phyloP scores from a whole-genome alignment of 106 monocot genomes.

The Ottelia alismoides region DNA sequence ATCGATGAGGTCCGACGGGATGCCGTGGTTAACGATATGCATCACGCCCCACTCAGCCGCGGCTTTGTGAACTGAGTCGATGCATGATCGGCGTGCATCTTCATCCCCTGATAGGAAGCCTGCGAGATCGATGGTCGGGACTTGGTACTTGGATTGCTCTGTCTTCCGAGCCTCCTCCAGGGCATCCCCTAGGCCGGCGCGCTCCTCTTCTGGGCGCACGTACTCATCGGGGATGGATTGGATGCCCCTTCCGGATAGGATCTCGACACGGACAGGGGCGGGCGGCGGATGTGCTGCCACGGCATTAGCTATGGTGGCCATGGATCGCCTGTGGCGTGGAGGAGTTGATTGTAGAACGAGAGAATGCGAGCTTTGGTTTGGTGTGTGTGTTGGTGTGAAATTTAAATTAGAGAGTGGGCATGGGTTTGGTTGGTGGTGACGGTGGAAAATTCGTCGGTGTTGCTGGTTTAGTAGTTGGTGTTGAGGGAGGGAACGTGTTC shows the following conservation, averaged over 20 bases:
- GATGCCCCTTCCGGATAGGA: slow-evolving; percentile 30
- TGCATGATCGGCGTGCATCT: slow-evolving; percentile 11
- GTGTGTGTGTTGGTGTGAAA: too few relatives aligned
- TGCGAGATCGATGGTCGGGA: slow-evolving; percentile 50
- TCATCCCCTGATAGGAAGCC: slow-evolving; percentile 23
- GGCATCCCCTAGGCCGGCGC: slow-evolving; percentile 42
- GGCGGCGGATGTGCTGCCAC: too few relatives aligned
- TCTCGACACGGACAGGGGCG: slow-evolving; percentile 35
- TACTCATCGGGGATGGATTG: slow-evolving; percentile 50
- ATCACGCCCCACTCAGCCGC: slow-evolving; percentile 83
- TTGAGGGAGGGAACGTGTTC: too few relatives aligned
- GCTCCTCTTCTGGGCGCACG: slow-evolving; percentile 51
- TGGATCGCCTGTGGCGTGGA: too few relatives aligned
- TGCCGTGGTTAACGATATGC: slow-evolving; percentile 66
- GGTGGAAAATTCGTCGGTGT: too few relatives aligned
- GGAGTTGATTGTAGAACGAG: too few relatives aligned
- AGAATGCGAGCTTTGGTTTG: too few relatives aligned
- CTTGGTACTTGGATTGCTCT: slow-evolving; percentile 8
- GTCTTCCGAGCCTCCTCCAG: slow-evolving; percentile 26
- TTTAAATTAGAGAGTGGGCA: too few relatives aligned
- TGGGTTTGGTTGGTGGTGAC: too few relatives aligned
- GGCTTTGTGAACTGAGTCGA: slow-evolving; percentile 41
- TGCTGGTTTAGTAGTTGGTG: too few relatives aligned
- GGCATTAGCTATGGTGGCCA: too few relatives aligned
- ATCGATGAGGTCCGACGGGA: slow-evolving; percentile 36